Evolutionary conservation across 2,329 filamentous ascomycete genomes (phyloP), one percentile per base, ranked within the genome.

Genomic region (Moelleriella libera): DNA sequence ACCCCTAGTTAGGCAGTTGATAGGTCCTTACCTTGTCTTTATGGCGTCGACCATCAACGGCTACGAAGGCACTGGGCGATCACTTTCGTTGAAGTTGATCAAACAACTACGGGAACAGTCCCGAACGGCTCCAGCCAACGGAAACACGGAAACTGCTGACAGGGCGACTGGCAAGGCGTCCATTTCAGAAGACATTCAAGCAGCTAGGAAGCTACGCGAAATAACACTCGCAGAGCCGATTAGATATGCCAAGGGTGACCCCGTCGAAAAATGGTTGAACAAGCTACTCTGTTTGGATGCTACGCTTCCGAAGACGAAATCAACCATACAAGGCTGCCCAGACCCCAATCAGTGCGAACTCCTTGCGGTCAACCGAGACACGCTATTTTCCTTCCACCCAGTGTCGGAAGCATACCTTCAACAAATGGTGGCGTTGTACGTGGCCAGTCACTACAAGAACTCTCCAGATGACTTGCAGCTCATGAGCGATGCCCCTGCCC

Each of bases 41-140:
- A 97, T 98, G 92, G 88, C 94, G 1, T 98, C 92, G 1, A 98
- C 92, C 2, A 96, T 98, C 68, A 97, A 97, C 61, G 92, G 92
- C 49, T 98, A 98, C 62, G 92, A 98, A 69, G 92, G 92, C 48
- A 98, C 92, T 6, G 92, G 92, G 41, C 81, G 92, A 49, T 97
- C 92, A 1, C 74, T 98, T 5, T 97, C 92, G 0, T 71, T 98
- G 47, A 98, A 98, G 68, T 75, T 98, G 54, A 96, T 98, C 53
- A 94, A 97, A 63, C 90, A 98, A 66, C 78, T 98, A 29, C 83
- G 92, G 49, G 90, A 98, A 58, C 89, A 98, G 62, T 94, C 90
- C 34, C 76, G 85, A 56, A 79, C 80, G 40, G 75, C 74, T 14
- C 65, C 71, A 47, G 55, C 67, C 1, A 71, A 68, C 30, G 74